These are phyloP conservation scores for Rhizopogon vinicolor DNA, from an alignment of 768 basidiomycete genomes.

Conservation along the genomic window DNA sequence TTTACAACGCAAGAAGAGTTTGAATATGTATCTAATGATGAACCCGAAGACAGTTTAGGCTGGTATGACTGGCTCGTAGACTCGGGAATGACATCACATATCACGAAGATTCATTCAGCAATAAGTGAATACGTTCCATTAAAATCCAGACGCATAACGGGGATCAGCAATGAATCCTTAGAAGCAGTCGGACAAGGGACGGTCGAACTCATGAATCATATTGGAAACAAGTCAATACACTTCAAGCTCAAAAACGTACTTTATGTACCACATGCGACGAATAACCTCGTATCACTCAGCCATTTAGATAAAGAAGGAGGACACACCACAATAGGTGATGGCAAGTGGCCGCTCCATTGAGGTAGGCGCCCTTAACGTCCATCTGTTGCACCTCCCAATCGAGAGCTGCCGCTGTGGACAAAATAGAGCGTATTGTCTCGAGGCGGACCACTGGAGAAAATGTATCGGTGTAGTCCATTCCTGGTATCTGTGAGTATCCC, in stretches of 20 bases:
- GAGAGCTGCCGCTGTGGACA: slow-evolving; percentile 14
- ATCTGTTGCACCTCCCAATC: slow-evolving; percentile 25
- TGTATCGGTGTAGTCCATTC: slow-evolving; percentile 31
- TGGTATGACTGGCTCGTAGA: no score
- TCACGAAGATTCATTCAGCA: no score
- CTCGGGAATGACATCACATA: no score
- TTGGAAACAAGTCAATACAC: background rate
- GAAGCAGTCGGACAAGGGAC: background rate
- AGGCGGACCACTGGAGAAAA: slow-evolving; percentile 25
- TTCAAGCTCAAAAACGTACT: background rate
- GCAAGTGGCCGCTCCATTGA: slow-evolving; percentile 21
- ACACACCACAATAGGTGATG: background rate
- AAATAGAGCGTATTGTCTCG: slow-evolving; percentile 14
- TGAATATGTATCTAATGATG: no score
- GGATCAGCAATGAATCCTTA: background rate
- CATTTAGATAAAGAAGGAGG: background rate
- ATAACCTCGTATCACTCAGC: slow-evolving; percentile 2
- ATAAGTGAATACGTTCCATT: background rate
- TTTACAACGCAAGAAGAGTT: no score
- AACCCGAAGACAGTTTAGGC: no score
- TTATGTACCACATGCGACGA: background rate
- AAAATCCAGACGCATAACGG: background rate
- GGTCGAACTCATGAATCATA: background rate
- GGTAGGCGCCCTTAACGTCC: slow-evolving; percentile 25
- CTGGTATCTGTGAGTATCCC: slow-evolving; percentile 33